Evolutionary conservation across 305 asterid genomes (phyloP).

Genomic region (Fraxinus paxiana): DNA sequence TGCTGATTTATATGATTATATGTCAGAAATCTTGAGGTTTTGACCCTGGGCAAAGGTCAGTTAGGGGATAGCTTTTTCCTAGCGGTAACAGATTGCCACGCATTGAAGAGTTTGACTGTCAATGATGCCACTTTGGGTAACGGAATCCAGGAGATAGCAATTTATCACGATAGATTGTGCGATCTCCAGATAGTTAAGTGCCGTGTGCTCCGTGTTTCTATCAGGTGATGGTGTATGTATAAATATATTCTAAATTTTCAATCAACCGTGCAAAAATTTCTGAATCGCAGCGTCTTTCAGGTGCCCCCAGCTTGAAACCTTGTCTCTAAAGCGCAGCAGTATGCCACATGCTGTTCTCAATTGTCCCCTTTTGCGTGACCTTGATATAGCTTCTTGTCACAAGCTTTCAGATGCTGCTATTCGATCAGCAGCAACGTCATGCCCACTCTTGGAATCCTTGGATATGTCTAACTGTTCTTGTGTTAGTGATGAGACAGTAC

Average conservation of each 20-base stretch:
- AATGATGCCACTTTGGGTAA: constrained; percentile 86
- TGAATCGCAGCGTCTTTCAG: constrained; percentile 36
- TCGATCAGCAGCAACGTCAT: constrained; percentile 85
- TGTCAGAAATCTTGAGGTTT: constrained; percentile 78
- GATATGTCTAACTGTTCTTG: constrained; percentile 93
- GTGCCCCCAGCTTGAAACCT: constrained; percentile 81
- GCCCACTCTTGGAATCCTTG: constrained; percentile 87
- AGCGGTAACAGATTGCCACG: constrained; percentile 64
- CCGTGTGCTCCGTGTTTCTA: constrained; percentile 80
- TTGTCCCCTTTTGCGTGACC: constrained; percentile 80
- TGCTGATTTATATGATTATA: constrained; percentile 28
- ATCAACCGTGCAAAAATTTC: not conserved
- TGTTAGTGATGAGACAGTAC: constrained; percentile 87
- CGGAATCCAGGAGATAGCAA: constrained; percentile 78
- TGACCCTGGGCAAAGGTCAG: constrained; percentile 90
- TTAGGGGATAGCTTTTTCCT: constrained; percentile 76
- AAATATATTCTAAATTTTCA: not conserved
- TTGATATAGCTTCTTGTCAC: constrained; percentile 96
- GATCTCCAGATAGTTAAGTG: constrained; percentile 87
- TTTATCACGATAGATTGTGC: constrained; percentile 67
- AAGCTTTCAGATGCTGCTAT: constrained; percentile 97
- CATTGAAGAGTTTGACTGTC: constrained; percentile 74
- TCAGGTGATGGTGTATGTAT: constrained; percentile 50
- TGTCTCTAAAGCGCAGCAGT: constrained; percentile 95
- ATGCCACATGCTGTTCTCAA: constrained; percentile 89